Evolutionary conservation across 768 basidiomycete species (phyloP), one percentile per base, ranked within the genome.

Genomic region (Tricholoma bakamatsutake): DNA sequence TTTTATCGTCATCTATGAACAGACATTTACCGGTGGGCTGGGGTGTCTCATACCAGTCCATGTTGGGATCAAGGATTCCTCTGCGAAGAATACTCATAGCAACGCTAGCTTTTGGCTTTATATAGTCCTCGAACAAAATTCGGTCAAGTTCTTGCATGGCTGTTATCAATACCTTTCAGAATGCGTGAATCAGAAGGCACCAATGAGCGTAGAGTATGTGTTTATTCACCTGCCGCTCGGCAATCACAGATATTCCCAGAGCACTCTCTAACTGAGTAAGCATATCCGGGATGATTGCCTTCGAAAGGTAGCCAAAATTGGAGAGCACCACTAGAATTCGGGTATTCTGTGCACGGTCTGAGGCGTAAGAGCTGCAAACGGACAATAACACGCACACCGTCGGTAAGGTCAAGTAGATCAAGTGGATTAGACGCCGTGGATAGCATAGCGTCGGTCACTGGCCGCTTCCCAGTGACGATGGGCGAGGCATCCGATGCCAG

Each of bases 11-110:
- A 37, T 30, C 34, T n/a, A 50, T 2, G 13, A 13, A 43, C 46
- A 43, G 43, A 21, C 54, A 51, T 35, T 50, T 53, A 63, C 96
- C 93, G 59, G 85, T 89, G 4, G 97, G 97, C 65, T 96, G 93
- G 3, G 89, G 85, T 0, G 91, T 93, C 61, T 93, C 88, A 63
- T 86, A 90, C 97, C 97, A 99, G 66, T 98, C 92, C 80, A 98
- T 90, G 31, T 79, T 73, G 27, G 76, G 76, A 50, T 89, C 81
- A 28, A 97, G 74, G 46, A 99, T 88, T 9, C 97, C 97, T 51
- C 77, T 75, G 27, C 86, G 82, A 37, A 98, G 75, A 50, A 91
- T 84, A 34, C 73, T 70, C 49, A 76, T 85, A 31, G 93, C 78
- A 12, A 72, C 71, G n/a, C 76, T 76, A n/a, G 87, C 77, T 67